Evolutionary conservation across 1,284 basidiomycete species (phyloP).

Genomic region (Taiwanofungus camphoratus): DNA sequence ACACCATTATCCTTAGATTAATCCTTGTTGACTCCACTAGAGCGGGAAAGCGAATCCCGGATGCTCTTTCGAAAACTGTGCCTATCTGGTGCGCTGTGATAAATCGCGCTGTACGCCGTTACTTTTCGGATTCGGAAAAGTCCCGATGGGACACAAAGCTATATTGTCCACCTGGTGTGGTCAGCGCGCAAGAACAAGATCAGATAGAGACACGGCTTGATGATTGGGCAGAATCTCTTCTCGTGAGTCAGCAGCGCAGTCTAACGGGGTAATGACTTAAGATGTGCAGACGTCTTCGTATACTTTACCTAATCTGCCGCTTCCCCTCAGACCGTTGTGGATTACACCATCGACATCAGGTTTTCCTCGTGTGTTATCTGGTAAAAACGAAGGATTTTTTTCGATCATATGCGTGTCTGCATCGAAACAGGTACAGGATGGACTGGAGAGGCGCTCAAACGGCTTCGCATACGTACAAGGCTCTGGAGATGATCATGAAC

Average conservation of each 20-base stretch:
- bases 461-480: constrained; percentile 84
- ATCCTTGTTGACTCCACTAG: constrained; percentile 92
- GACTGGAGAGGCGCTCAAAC: constrained; percentile 47
- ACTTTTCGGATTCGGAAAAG: constrained; percentile 18
- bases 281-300: constrained; percentile 47
- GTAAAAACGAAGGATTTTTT: constrained; percentile 34
- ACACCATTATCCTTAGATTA: constrained; percentile 41
- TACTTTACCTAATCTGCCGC: constrained; percentile 37
- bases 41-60: constrained; percentile 90
- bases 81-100: constrained; percentile 95
- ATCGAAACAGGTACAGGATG: constrained; percentile 57
- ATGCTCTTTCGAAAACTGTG: constrained; percentile 91
- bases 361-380: constrained; percentile 34
- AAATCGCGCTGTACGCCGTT: constrained; percentile 57
- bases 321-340: constrained; percentile 64
- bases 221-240: constrained; percentile 59
- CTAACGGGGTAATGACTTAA: not conserved
- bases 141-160: constrained; percentile 47
- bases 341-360: constrained; percentile 50
- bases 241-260: constrained; percentile 33
- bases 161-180: constrained; percentile 59
- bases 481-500: constrained; percentile 85
- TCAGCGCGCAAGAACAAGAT: constrained; percentile 66
- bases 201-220: constrained; percentile 65
- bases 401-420: constrained; percentile 78